Conservation (phyloP, 164 flowering plant genomes). For the Aristolochia fimbriata region DNA sequence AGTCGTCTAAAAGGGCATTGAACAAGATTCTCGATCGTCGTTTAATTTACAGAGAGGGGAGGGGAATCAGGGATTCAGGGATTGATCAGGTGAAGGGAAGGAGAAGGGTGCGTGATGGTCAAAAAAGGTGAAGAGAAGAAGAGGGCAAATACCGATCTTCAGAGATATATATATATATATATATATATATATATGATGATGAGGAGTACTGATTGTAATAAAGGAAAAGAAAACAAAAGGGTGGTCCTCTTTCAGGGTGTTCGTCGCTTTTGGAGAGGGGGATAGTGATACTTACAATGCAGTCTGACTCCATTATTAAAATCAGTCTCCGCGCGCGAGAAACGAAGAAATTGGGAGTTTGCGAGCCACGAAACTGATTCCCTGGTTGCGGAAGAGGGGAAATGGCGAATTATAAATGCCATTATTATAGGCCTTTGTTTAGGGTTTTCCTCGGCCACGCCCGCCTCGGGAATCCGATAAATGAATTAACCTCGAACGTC, state of each 20-base stretch:
- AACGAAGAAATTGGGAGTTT: not conserved
- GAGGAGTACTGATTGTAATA: too few species aligned
- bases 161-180: too few species aligned
- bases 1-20: too few species aligned
- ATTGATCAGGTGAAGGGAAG: too few species aligned
- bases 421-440: not conserved
- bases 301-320: not conserved
- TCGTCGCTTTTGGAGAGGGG: not conserved
- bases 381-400: not conserved
- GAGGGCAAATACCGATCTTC: too few species aligned
- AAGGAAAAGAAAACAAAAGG: too few species aligned
- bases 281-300: not conserved
- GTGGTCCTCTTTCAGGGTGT: not conserved
- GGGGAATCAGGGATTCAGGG: too few species aligned
- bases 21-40: too few species aligned
- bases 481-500: constrained; percentile 8
- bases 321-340: not conserved
- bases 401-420: not conserved
- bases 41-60: too few species aligned
- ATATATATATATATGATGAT: too few species aligned
- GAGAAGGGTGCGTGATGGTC: too few species aligned
- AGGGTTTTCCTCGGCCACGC: not conserved
- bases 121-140: too few species aligned
- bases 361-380: constrained; percentile 10
- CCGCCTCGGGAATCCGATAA: constrained; percentile 2